These are phyloP conservation scores for Starmerella bacillaris DNA, from an alignment of 805 yeast species.

Conservation along the genomic window DNA sequence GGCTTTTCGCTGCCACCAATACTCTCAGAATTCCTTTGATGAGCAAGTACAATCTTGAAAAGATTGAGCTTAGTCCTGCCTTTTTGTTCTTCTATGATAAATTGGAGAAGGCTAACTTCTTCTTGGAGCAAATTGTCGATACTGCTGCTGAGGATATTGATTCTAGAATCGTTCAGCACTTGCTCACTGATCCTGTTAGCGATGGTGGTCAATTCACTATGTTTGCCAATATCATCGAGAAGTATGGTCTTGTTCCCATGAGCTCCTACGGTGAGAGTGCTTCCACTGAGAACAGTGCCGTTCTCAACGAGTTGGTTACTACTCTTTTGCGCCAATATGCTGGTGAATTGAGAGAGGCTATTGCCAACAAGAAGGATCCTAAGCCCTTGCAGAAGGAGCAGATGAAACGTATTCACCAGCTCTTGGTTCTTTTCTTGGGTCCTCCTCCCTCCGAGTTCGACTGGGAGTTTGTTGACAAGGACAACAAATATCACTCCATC, in stretches of 20 bases:
- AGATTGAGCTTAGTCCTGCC: constrained; percentile 59
- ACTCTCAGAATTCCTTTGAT: constrained; percentile 47
- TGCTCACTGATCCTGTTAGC: constrained; percentile 45
- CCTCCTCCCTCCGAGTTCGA: constrained; percentile 57
- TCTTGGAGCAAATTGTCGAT: constrained; percentile 56
- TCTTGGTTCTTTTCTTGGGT: constrained; percentile 53
- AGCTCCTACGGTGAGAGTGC: constrained; percentile 52
- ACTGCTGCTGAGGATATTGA: constrained; percentile 49
- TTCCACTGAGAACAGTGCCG: constrained; percentile 33
- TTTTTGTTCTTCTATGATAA: constrained; percentile 73
- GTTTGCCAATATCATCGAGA: constrained; percentile 57
- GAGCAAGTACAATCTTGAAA: constrained; percentile 42
- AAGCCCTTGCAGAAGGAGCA: constrained; percentile 26
- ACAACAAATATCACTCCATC: constrained; percentile 31
- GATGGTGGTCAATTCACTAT: constrained; percentile 86
- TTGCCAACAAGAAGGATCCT: constrained; percentile 26
- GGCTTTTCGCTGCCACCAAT: constrained; percentile 76
- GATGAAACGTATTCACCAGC: constrained; percentile 44
- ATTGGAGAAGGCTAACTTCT: constrained; percentile 66
- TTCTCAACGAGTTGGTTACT: constrained; percentile 43
- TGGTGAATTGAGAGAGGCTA: constrained; percentile 39
- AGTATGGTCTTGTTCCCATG: constrained; percentile 69
- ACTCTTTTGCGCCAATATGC: constrained; percentile 67
- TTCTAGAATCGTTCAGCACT: constrained; percentile 49
- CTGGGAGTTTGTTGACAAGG: constrained; percentile 66